Base-by-base conservation (phyloP, 1,139 yeast genomes). In the Taphrina wiesneri region DNA sequence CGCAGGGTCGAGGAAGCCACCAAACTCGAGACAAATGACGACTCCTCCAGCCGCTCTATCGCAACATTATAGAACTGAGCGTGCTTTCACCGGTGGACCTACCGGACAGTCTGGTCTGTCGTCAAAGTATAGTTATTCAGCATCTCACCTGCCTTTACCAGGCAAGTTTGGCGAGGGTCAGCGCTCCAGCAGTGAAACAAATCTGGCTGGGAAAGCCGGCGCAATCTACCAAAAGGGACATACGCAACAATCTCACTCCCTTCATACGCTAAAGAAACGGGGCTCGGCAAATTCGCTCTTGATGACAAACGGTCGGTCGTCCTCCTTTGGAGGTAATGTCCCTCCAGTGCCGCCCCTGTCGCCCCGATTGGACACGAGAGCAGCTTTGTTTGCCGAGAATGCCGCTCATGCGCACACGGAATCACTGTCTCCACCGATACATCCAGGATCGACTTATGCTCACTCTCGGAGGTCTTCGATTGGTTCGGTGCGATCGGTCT, bases 11-110 rank as follows among this genome's bases (percentile, higher is more conserved):
- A 43, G 52, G 28, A 43, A 56, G 43, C 52, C 28, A 6, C 28
- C 11, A 9, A 21, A 45, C 28, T 6, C 52, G 36, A 56, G 64
- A 17, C 64, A 60, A 28, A 49, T 39, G 19, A 60, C 64, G 11
- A 51, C 64, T 17, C 64, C 64, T 19, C 64, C 64, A 13, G 64
- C 64, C 1, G 51, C 64, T n/a, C 32, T 60, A 30, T 49, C 57
- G 13, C 64, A 60, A 30, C 64, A 60, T 41, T 60, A 60, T 19
- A 25, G 64, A 6, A 21, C 39, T 6, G 64, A 54, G 23, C 30
- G 47, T 17, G 19, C 36, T 17, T n/a, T 9, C 1, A 11, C 46
- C 6, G 4, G 41, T 3, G 30, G 39, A 0, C 52, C 64, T 15
- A 21, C 25, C n/a, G 36, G 47, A 5, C 54, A 46, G 28, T 26